Percentiles rank a stretch among this genome's conserved stretches.
These are phyloP conservation scores for Sarocladium oryzae DNA, from an alignment of 2,329 filamentous ascomycete species.

Conservation along the genomic window DNA sequence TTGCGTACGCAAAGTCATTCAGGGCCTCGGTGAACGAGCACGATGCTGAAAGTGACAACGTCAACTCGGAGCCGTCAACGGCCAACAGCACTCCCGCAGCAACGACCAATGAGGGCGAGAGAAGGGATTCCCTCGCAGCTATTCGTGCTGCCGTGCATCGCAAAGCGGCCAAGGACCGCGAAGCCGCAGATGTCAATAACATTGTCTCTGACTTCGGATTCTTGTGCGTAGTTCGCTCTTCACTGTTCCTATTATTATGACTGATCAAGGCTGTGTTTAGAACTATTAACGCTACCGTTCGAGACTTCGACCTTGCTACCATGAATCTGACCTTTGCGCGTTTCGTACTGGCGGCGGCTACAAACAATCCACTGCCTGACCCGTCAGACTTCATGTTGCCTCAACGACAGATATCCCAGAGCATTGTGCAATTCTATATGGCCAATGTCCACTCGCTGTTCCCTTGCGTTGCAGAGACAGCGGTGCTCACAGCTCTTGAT, in stretches of 20 bases:
- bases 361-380: constrained; percentile 64
- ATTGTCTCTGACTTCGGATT: constrained; percentile 92
- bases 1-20: constrained; percentile 63
- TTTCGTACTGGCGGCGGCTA: constrained; percentile 76
- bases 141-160: constrained; percentile 59
- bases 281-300: constrained; percentile 87
- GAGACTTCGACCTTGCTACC: constrained; percentile 85
- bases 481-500: constrained; percentile 71
- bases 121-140: constrained; percentile 56
- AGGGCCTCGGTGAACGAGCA: constrained; percentile 51
- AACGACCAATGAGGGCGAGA: constrained; percentile 37
- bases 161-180: constrained; percentile 57
- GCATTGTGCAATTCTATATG: constrained; percentile 77
- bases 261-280: constrained; percentile 34
- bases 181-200: constrained; percentile 84
- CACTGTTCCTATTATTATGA: background rate
- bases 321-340: constrained; percentile 89
- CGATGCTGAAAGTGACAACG: constrained; percentile 20
- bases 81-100: constrained; percentile 13
- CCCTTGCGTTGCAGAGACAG: constrained; percentile 76
- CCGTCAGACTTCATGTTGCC: constrained; percentile 59
- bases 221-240: constrained; percentile 49
- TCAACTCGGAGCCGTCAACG: background rate
- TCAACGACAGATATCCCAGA: constrained; percentile 58
- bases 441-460: constrained; percentile 73